Evolutionary conservation across 805 yeast species (phyloP), one percentile per base, ranked within the genome.

Genomic region (Nakazawaea siamensis): DNA sequence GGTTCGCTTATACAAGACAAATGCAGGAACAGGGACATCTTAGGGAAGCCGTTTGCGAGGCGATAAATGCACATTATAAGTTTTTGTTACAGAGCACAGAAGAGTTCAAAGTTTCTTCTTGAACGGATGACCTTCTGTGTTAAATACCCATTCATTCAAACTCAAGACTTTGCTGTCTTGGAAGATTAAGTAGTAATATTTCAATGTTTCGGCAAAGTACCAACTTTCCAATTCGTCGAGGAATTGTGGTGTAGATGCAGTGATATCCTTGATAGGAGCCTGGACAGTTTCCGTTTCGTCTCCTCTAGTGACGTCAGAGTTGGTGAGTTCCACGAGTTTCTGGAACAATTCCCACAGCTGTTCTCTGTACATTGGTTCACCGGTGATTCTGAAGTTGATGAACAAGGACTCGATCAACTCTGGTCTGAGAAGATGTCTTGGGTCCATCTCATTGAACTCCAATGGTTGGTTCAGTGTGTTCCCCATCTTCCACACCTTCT

Each of bases 51-150:
- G 62, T 73, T 29, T 76, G 83, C 48, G 48, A 50, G 18, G 80
- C 73, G 44, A 60, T 76, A 18, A 34, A 49, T 18, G 63, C 55
- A 18, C 79, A 76, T 33, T 43, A 71, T 31, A 50, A 46, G 15
- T 68, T 62, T 42, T 56, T 76, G 43, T 55, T 57, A 36, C 21
- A 25, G 10, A 45, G 52, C 20, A 33, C 38, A 4, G 36, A 41
- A 13, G 12, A 18, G n/a, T 30, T 30, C 21, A 21, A 27, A 12
- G 12, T 13, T 37, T 30, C 29, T 31, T 53, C 35, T 46, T 56
- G 39, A 77, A 57, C 2, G 81, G 73, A 50, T 77, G 85, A 0
- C 82, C 84, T 41, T 76, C 78, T 2, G 79, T 68, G 34, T 77
- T 76, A 43, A 68, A 66, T 1, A 77, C 70, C 51, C 63, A 73